Evolutionary conservation across 805 yeast genomes (phyloP).

Genomic region (Metschnikowia peoriensis): DNA sequence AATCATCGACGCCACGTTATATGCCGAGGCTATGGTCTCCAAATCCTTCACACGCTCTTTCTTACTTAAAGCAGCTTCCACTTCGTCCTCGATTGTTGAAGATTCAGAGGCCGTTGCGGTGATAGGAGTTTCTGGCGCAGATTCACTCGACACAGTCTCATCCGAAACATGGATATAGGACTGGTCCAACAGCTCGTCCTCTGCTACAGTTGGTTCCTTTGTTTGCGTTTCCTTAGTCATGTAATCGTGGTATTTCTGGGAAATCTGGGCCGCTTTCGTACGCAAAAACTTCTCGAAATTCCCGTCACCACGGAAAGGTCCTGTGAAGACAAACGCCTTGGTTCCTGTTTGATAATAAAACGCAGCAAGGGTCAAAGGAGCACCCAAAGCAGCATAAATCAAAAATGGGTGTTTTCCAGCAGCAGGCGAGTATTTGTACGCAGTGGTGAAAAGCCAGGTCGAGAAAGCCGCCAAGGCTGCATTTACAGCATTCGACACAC

Average conservation of each 20-base stretch:
- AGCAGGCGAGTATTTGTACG: slow-evolving; percentile 55
- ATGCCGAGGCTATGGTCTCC: slow-evolving; percentile 33
- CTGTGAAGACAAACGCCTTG: slow-evolving; percentile 3
- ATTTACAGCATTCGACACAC: slow-evolving; percentile 31
- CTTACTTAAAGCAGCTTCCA: slow-evolving; percentile 41
- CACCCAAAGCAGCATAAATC: slow-evolving; percentile 60
- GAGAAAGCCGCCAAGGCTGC: slow-evolving; percentile 42
- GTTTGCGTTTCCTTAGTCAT: neutral
- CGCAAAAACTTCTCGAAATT: neutral
- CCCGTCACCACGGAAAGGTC: slow-evolving; percentile 6
- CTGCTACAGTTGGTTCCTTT: slow-evolving; percentile 8
- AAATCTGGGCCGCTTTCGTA: slow-evolving; percentile 1
- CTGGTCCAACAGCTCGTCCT: slow-evolving; percentile 32
- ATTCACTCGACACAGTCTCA: slow-evolving; percentile 32
- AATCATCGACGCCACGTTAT: slow-evolving; percentile 40
- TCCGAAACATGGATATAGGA: slow-evolving; percentile 45
- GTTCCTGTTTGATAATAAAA: slow-evolving; percentile 14
- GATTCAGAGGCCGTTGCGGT: slow-evolving; percentile 9
- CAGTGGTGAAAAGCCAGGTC: slow-evolving; percentile 49
- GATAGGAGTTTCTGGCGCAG: slow-evolving; percentile 27
- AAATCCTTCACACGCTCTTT: slow-evolving; percentile 34
- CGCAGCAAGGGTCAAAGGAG: slow-evolving; percentile 36
- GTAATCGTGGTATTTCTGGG: neutral
- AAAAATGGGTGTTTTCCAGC: slow-evolving; percentile 70
- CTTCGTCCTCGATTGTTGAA: slow-evolving; percentile 39